phyloP scores from a whole-genome alignment of 805 yeast genomes.

The Candida gorgasii region DNA sequence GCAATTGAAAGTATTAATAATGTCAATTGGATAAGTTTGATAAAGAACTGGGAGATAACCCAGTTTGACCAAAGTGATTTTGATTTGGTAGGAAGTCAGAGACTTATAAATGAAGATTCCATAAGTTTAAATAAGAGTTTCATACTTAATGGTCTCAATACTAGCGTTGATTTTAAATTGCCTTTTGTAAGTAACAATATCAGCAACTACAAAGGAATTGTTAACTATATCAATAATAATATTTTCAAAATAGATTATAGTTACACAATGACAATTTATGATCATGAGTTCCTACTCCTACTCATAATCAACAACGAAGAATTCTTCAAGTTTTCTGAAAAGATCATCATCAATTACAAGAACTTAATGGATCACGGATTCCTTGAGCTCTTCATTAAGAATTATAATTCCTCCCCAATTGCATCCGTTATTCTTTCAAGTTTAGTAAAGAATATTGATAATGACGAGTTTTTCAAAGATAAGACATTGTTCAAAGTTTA shows the following conservation, averaged over 20 bases:
- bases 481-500: conserved; percentile 54
- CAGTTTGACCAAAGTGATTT: conserved; percentile 43
- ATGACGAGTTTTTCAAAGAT: conserved; percentile 50
- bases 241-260: conserved; percentile 19
- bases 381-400: conserved; percentile 50
- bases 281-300: conserved; percentile 68
- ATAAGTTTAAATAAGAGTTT: conserved; percentile 52
- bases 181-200: conserved; percentile 6
- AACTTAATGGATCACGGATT: conserved; percentile 58
- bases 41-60: conserved; percentile 65
- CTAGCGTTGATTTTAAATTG: conserved; percentile 6
- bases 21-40: conserved; percentile 64
- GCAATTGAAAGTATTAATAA: conserved; percentile 55
- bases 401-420: conserved; percentile 41
- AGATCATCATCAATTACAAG: conserved; percentile 48
- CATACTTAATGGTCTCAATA: conserved; percentile 35
- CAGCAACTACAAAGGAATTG: conserved; percentile 7
- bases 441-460: conserved; percentile 42
- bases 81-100: conserved; percentile 48
- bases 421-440: conserved; percentile 47
- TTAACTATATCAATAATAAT: conserved; percentile 16
- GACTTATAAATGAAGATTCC: conserved; percentile 47
- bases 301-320: conserved; percentile 66
- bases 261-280: conserved; percentile 47
- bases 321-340: conserved; percentile 41